A percentile compares a stretch with the other conserved stretches of the same genome.
Conservation (phyloP, 2,329 filamentous ascomycete genomes). For the Mycogone perniciosa region DNA sequence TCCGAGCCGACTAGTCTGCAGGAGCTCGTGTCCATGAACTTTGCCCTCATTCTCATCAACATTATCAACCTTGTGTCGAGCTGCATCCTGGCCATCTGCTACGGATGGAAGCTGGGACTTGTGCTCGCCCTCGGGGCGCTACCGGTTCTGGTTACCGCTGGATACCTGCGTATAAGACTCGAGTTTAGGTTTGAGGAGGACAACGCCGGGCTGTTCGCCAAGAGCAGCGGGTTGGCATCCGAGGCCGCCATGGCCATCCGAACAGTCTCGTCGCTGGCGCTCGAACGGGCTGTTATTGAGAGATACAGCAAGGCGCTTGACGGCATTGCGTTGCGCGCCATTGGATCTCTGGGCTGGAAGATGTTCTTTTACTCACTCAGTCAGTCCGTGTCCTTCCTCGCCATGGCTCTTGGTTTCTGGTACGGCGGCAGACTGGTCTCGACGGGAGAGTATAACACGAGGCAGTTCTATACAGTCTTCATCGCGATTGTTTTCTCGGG, state of each 20-base stretch:
- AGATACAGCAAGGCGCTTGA: conserved; percentile 28
- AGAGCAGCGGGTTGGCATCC: conserved; percentile 42
- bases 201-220: conserved; percentile 37
- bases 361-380: conserved; percentile 37
- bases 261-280: conserved; percentile 42
- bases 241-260: conserved; percentile 45
- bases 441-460: conserved; percentile 39
- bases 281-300: conserved; percentile 37
- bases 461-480: conserved; percentile 46
- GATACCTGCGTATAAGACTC: conserved; percentile 43
- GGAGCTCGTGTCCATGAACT: conserved; percentile 44
- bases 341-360: conserved; percentile 28
- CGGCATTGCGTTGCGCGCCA: conserved; percentile 25
- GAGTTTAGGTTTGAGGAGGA: conserved; percentile 41
- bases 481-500: conserved; percentile 42
- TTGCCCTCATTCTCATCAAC: conserved; percentile 41
- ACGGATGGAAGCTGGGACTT: conserved; percentile 46
- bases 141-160: conserved; percentile 37
- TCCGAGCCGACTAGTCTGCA: conserved; percentile 41
- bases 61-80: conserved; percentile 40
- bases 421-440: conserved; percentile 36
- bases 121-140: conserved; percentile 41
- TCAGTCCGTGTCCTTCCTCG: conserved; percentile 33
- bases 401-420: conserved; percentile 36
- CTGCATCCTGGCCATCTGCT: conserved; percentile 38